Base-by-base conservation (phyloP, 768 basidiomycete species). In the Auricularia sp. region DNA sequence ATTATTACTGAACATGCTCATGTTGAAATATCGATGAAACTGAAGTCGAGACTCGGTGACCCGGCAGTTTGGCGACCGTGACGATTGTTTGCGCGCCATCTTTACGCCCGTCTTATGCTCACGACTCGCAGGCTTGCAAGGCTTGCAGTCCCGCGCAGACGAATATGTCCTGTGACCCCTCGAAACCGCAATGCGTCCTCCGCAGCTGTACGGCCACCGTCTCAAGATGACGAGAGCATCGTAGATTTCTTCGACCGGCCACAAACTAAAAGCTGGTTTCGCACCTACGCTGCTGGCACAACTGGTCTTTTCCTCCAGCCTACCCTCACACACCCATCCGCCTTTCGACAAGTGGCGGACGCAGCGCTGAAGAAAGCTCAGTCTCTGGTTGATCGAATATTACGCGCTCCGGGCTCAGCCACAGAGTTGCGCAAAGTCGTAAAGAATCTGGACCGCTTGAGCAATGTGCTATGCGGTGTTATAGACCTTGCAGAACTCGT, bases 401-500 rank as follows among this genome's bases (percentile, higher is more conserved):
- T 90, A 61, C 81, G 83, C 14, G 88, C 91, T 8, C 79, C 84
- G 71, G 80, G 88, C 70, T 88, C 89, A 3, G 81, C 84, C 43
- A 75, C 79, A 62, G 94, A 96, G 74, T 79, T 96, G 60, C 78
- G 87, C 66, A 84, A 87, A 75, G 93, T 93, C 10, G 91, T 98
- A 66, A 98, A 98, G 80, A 97, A 96, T 74, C 77, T 99, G 66
- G 97, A 99, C 78, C 81, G 96, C 66, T 85, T 99, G 69, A 98
- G 95, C 73, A 95, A 99, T 78, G 81, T 96, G 75, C 78, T 99
- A 2, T 99, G 97, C 70, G 88, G 91, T 11, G 93, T 99, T 66
- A 98, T 98, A 67, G 97, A 99, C 77, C 84, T 98, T 65, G 91
- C 93, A 62, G 97, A 99, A 74, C 82, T 97, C 61, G 81, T 99